Conservation (phyloP, 1,139 yeast species). For the Lipomyces yarrowii region DNA sequence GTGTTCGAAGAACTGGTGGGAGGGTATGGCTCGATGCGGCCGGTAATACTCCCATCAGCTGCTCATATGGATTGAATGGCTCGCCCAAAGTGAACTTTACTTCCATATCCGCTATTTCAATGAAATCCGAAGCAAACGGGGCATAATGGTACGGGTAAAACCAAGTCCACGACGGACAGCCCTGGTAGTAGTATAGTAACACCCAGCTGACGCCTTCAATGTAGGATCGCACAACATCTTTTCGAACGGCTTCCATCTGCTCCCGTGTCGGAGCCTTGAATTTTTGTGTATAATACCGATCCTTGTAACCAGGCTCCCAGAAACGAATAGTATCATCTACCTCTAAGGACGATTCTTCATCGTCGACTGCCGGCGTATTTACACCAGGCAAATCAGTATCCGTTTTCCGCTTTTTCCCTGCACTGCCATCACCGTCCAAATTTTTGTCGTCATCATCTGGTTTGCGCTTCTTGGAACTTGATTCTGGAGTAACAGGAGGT, state of each 20-base stretch:
- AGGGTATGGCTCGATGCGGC: constrained; percentile 86
- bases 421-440: neutral
- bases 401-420: constrained; percentile 23
- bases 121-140: constrained; percentile 91
- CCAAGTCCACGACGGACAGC: constrained; percentile 99
- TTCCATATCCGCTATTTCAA: constrained; percentile 58
- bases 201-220: constrained; percentile 98
- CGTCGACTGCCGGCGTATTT: constrained; percentile 5
- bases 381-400: constrained; percentile 33
- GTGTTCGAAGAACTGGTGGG: constrained; percentile 78
- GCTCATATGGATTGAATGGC: constrained; percentile 94
- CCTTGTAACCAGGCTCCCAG: constrained; percentile 86
- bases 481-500: constrained; percentile 6
- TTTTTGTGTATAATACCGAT: constrained; percentile 77
- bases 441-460: constrained; percentile 7
- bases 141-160: constrained; percentile 97
- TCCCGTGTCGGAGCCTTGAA: constrained; percentile 66
- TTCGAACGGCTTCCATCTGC: constrained; percentile 61
- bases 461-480: constrained; percentile 34
- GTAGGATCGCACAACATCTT: constrained; percentile 68
- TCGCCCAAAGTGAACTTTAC: constrained; percentile 67
- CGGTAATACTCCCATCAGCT: constrained; percentile 95
- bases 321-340: constrained; percentile 54
- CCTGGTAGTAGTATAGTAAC: constrained; percentile 88
- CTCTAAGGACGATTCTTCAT: constrained; percentile 29